These are phyloP conservation scores for Phycomyces nitens DNA, from an alignment of 192 early-diverging fungal genomes.

Conservation along the genomic window DNA sequence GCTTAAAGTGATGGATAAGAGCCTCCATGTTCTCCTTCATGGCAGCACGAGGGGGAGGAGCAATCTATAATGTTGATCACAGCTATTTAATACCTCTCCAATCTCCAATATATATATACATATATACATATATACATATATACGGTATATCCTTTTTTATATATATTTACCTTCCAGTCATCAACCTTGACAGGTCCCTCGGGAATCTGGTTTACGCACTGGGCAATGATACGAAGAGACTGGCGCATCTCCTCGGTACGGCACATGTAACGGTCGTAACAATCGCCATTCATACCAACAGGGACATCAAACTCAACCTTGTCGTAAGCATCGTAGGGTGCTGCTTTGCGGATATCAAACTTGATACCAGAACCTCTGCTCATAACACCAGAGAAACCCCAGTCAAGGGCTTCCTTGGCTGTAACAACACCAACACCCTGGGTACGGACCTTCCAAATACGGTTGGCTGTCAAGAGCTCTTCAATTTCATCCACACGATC, in stretches of 20 bases:
- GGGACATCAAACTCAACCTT: slow-evolving; percentile 96
- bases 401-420: slow-evolving; percentile 84
- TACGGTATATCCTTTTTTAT: neutral
- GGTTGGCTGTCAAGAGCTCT: slow-evolving; percentile 88
- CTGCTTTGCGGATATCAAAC: slow-evolving; percentile 92
- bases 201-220: slow-evolving; percentile 96
- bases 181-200: slow-evolving; percentile 92
- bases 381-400: slow-evolving; percentile 94
- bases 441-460: slow-evolving; percentile 92
- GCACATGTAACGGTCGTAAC: slow-evolving; percentile 93
- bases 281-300: slow-evolving; percentile 91
- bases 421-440: slow-evolving; percentile 85
- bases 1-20: slow-evolving; percentile 98
- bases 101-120: neutral
- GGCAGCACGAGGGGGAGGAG: slow-evolving; percentile 83
- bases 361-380: slow-evolving; percentile 88
- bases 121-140: neutral
- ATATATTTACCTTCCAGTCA: slow-evolving; percentile 75
- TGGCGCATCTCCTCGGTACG: slow-evolving; percentile 99
- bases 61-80: slow-evolving; percentile 43
- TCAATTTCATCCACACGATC: slow-evolving; percentile 92
- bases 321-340: slow-evolving; percentile 95
- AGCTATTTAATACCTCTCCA: too few species aligned
- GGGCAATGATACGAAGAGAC: slow-evolving; percentile 88
- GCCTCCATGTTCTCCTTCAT: slow-evolving; percentile 99